These are phyloP conservation scores for Colletotrichum tanaceti DNA, from an alignment of 2,329 filamentous ascomycete species.

Conservation along the genomic window DNA sequence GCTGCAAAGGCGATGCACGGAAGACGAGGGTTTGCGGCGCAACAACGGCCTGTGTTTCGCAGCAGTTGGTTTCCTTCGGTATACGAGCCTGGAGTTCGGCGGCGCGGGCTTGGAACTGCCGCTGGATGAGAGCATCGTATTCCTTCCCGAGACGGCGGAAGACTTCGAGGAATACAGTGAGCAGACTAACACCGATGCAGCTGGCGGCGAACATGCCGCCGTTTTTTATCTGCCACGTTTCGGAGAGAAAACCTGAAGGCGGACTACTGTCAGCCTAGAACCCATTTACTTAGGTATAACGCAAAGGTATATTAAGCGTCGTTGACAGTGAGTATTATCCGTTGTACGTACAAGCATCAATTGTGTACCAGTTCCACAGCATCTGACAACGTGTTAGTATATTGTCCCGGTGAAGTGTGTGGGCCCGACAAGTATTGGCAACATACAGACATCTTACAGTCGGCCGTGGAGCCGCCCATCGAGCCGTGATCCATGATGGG, in stretches of 20 bases:
- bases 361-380: conserved; percentile 59
- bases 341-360: conserved; percentile 52
- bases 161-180: conserved; percentile 55
- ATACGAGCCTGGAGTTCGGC: conserved; percentile 44
- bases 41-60: conserved; percentile 34
- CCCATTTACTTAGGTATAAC: neutral
- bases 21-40: conserved; percentile 48
- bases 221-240: conserved; percentile 54
- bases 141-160: conserved; percentile 56
- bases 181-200: conserved; percentile 57
- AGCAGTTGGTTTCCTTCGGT: conserved; percentile 33
- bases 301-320: neutral
- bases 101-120: conserved; percentile 53
- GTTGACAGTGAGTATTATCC: neutral
- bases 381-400: conserved; percentile 50
- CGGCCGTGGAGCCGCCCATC: conserved; percentile 41
- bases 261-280: neutral
- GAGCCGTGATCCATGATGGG: conserved; percentile 44
- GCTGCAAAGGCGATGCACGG: conserved; percentile 55
- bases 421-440: neutral
- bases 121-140: conserved; percentile 55
- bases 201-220: conserved; percentile 56
- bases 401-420: no score
- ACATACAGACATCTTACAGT: conserved; percentile 50
- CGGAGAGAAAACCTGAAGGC: conserved; percentile 51